phyloP scores from a whole-genome alignment of 495 filamentous ascomycete genomes.

The Viridothelium virens region DNA sequence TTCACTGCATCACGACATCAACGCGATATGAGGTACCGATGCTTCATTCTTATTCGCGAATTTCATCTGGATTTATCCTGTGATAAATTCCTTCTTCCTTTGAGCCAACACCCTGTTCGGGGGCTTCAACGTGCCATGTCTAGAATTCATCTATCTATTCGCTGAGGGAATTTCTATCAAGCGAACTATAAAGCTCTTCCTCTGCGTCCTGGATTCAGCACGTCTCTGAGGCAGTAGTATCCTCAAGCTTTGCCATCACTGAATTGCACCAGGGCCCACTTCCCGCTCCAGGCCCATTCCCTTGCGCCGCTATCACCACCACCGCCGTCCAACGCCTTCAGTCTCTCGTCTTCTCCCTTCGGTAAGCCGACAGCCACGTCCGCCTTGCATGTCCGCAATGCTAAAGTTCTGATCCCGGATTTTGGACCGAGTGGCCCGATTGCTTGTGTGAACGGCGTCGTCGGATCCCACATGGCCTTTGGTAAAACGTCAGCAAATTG shows the following conservation, averaged over 20 bases:
- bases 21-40: no score
- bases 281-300: constrained; percentile 96
- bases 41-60: no score
- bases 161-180: not conserved
- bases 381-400: constrained; percentile 90
- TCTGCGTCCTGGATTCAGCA: no score
- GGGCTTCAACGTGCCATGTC: no score
- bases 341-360: constrained; percentile 68
- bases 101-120: no score
- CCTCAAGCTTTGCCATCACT: constrained; percentile 57
- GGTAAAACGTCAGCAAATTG: not conserved
- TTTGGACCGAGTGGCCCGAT: constrained; percentile 78
- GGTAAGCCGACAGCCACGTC: constrained; percentile 89
- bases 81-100: no score
- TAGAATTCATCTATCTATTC: no score
- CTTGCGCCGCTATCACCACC: constrained; percentile 61
- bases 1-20: not conserved
- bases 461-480: constrained; percentile 76
- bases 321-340: constrained; percentile 58
- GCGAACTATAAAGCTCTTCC: not conserved
- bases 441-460: constrained; percentile 75
- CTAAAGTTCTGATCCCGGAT: constrained; percentile 71
- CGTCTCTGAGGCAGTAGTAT: not conserved
- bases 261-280: constrained; percentile 93
- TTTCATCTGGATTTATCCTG: no score